Evolutionary conservation across 1,139 yeast genomes (phyloP).

Genomic region (Sugiyamaella novakii): DNA sequence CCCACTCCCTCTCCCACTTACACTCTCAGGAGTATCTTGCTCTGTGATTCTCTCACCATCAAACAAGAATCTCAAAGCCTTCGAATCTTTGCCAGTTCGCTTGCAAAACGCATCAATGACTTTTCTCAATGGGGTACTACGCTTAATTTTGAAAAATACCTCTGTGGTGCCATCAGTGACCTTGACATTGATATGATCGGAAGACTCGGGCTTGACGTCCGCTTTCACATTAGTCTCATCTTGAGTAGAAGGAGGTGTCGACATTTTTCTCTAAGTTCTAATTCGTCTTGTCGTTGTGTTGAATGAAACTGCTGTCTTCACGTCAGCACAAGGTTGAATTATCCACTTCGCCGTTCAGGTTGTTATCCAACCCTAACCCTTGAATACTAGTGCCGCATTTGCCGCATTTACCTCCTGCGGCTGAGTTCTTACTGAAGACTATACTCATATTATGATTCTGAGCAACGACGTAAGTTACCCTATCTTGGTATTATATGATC

Average conservation of each 20-base stretch:
- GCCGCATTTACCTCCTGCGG: too few relatives aligned
- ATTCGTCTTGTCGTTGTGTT: background rate
- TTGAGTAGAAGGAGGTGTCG: constrained; percentile 23
- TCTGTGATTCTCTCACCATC: constrained; percentile 92
- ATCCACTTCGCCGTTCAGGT: too few relatives aligned
- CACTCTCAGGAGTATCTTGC: constrained; percentile 86
- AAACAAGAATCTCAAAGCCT: constrained; percentile 80
- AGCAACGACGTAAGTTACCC: too few relatives aligned
- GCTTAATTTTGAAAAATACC: constrained; percentile 92
- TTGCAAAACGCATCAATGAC: constrained; percentile 98
- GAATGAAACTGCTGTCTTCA: background rate
- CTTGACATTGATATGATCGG: constrained; percentile 79
- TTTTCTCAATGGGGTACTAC: constrained; percentile 88
- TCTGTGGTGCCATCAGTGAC: constrained; percentile 94
- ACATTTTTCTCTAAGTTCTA: constrained; percentile 18
- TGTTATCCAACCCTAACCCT: too few relatives aligned
- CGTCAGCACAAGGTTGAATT: constrained; percentile 9
- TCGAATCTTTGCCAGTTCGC: constrained; percentile 89
- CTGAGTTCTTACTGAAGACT: too few relatives aligned
- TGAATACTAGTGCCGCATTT: too few relatives aligned
- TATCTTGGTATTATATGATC: too few relatives aligned
- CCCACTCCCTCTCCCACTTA: constrained; percentile 30
- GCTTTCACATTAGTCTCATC: constrained; percentile 40
- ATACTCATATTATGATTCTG: too few relatives aligned
- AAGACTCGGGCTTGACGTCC: constrained; percentile 39